Evolutionary conservation across 495 filamentous ascomycete genomes (phyloP).

Genomic region (Articulospora tetracladia): DNA sequence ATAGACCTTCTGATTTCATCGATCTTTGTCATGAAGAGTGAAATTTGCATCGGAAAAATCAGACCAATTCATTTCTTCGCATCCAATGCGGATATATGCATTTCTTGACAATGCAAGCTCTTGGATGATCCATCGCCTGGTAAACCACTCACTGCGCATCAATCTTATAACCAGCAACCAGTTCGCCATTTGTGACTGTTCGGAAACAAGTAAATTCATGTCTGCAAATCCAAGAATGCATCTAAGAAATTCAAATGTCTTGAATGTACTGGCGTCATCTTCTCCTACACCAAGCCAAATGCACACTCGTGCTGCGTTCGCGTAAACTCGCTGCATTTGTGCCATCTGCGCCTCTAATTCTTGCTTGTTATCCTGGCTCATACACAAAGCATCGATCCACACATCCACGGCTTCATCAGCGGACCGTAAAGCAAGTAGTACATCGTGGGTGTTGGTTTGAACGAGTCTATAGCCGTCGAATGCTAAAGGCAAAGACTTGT

Average conservation of each 20-base stretch:
- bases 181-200: slow-evolving; percentile 12
- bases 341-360: too few relatives aligned
- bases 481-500: too few relatives aligned
- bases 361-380: too few relatives aligned
- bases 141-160: slow-evolving; percentile 34
- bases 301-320: too few relatives aligned
- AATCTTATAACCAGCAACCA: slow-evolving; percentile 28
- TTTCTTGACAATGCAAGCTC: slow-evolving; percentile 33
- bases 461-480: too few relatives aligned
- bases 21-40: slow-evolving; percentile 13
- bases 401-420: too few relatives aligned
- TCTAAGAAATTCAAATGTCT: slow-evolving; percentile 10
- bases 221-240: slow-evolving; percentile 11
- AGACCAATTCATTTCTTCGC: slow-evolving; percentile 24
- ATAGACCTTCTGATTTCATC: slow-evolving; percentile 9
- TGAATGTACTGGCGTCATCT: not conserved
- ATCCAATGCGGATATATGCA: slow-evolving; percentile 28
- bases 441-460: too few relatives aligned
- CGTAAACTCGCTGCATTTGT: too few relatives aligned
- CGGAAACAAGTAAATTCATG: slow-evolving; percentile 11
- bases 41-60: slow-evolving; percentile 28
- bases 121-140: slow-evolving; percentile 35
- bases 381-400: too few relatives aligned
- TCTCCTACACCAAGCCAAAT: too few relatives aligned
- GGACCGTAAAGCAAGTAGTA: too few relatives aligned